Conservation (phyloP, 129 eudicot genomes). For the Flaveria robusta region DNA sequence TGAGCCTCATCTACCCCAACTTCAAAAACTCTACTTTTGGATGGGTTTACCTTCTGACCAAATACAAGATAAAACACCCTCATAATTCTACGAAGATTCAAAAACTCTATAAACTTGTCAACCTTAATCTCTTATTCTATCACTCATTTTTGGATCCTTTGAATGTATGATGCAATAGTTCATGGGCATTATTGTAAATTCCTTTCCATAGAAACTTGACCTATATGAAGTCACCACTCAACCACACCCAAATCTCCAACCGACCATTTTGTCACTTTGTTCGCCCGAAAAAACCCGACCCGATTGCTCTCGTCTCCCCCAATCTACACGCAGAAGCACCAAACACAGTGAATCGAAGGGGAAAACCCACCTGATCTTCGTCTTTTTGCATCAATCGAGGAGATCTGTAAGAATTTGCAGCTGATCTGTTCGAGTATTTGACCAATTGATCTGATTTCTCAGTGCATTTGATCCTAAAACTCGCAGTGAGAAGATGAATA, state of each 20-base stretch:
- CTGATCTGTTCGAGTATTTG: conserved; percentile 21
- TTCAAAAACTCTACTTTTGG: too few relatives aligned
- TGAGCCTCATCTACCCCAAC: too few relatives aligned
- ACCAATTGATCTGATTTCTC: conserved; percentile 18
- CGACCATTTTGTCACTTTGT: conserved; percentile 1
- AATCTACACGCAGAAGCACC: conserved; percentile 26
- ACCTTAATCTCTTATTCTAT: too few relatives aligned
- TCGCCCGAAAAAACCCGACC: conserved; percentile 30
- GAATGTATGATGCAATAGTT: background rate
- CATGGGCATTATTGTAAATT: conserved; percentile 1
- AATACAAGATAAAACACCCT: too few relatives aligned
- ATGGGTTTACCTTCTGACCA: too few relatives aligned
- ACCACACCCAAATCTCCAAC: conserved; percentile 13
- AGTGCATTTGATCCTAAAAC: conserved; percentile 27
- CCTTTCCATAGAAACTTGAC: background rate
- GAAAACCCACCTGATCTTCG: conserved; percentile 10
- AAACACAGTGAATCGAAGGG: conserved; percentile 11
- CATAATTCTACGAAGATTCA: too few relatives aligned
- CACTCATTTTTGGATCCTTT: too few relatives aligned
- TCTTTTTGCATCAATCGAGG: background rate
- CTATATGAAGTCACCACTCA: background rate
- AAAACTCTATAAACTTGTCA: too few relatives aligned
- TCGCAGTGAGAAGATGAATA: conserved; percentile 43
- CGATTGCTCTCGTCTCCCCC: conserved; percentile 21
- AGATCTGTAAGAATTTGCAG: conserved; percentile 25